These are phyloP conservation scores for Vanrija pseudolonga DNA, from an alignment of 1,284 basidiomycete genomes.

Conservation along the genomic window DNA sequence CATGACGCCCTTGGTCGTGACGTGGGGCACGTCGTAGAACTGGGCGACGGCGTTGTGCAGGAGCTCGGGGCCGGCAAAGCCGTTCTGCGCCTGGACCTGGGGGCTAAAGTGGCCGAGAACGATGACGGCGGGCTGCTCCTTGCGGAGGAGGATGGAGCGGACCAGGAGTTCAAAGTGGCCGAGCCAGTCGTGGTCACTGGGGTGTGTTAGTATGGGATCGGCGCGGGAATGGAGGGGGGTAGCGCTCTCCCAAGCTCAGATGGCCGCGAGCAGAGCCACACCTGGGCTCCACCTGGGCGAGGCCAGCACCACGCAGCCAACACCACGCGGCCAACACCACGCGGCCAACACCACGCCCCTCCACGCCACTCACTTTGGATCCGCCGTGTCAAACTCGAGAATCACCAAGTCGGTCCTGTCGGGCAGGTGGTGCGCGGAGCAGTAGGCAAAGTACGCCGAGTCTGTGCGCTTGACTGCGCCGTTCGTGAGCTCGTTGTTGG, in stretches of 20 bases:
- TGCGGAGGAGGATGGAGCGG: slow-evolving; percentile 79
- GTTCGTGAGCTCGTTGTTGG: slow-evolving; percentile 89
- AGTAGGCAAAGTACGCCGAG: slow-evolving; percentile 89
- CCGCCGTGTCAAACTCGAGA: slow-evolving; percentile 85
- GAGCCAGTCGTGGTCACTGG: slow-evolving; percentile 66
- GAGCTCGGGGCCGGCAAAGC: slow-evolving; percentile 81
- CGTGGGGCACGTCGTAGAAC: slow-evolving; percentile 90
- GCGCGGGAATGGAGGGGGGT: not conserved
- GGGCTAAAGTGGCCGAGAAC: slow-evolving; percentile 88
- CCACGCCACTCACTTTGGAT: slow-evolving; percentile 63
- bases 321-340: not conserved
- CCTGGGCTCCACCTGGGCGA: too few species aligned
- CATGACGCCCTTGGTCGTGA: slow-evolving; percentile 74
- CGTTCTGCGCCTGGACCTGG: slow-evolving; percentile 70
- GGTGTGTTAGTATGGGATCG: not conserved
- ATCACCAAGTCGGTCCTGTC: slow-evolving; percentile 89
- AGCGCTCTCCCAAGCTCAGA: too few species aligned
- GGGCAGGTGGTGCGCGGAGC: slow-evolving; percentile 83
- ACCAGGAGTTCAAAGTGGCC: slow-evolving; percentile 85
- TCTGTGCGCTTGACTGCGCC: slow-evolving; percentile 84
- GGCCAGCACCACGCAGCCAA: too few species aligned
- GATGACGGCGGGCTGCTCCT: slow-evolving; percentile 81
- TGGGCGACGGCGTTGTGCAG: slow-evolving; percentile 84
- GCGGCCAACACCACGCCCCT: not conserved
- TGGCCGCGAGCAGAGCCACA: too few species aligned